Evolutionary conservation across 163 green algal genomes (phyloP), one percentile per base, ranked within the genome.

Genomic region (Scenedesmus sp.): DNA sequence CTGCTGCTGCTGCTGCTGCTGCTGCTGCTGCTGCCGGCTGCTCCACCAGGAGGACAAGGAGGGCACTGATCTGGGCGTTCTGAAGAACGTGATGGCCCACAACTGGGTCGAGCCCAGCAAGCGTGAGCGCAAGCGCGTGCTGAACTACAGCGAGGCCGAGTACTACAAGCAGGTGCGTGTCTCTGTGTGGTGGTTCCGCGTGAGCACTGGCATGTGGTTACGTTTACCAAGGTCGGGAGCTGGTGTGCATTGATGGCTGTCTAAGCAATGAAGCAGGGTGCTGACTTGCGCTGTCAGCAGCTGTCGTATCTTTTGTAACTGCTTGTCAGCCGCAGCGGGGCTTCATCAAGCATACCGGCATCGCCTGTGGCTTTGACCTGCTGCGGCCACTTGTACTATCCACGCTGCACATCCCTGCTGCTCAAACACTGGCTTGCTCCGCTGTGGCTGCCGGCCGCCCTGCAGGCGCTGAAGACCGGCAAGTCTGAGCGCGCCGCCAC

Each of bases 21-120:
- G 59, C 59, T 72, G 59, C 59, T 70, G 59, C 59, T 70, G 59
- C 30, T 76, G 65, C n/a, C n/a, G n/a, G 65, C 65, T 76, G 65
- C 65, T 30, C 24, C 30, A 26, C 15, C 20, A 92, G 81, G 68
- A 81, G 53, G 89, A 90, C n/a, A 90, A 93, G 42, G 90, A 88
- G 30, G 44, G 80, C 72, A 83, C 90, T 68, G 78, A 86, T 81
- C 73, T 86, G 78, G 80, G 56, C 80, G 83, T 91, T 37, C 68
- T 98, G 33, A 97, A 97, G 88, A 94, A 96, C 88, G 92, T 95
- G 84, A 96, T 98, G 81, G 93, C 93, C 42, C 94, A 96, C 91
- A 99, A 99, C 95, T 99, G 98, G 98, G 96, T 99, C 18, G 98
- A 99, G 91, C 98, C 98, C 15, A 96, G 96, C 84, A 99, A 99